Evolutionary conservation across 148 eudicot genomes (phyloP).

Genomic region (Spergularia marina): DNA sequence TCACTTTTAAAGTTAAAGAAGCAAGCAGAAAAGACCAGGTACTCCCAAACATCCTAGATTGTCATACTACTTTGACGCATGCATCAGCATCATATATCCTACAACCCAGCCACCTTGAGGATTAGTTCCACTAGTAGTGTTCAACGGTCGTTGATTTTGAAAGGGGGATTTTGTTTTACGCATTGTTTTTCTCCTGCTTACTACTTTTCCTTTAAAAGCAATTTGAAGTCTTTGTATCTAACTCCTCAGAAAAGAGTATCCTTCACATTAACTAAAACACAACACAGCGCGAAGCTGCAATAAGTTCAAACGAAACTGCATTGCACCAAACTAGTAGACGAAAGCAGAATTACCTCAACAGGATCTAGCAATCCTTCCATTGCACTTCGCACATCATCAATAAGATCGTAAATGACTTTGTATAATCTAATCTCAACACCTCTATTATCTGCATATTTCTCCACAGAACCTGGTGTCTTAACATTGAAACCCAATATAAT

Average conservation of each 20-base stretch:
- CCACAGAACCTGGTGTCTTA: slow-evolving; percentile 72
- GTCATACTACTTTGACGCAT: no score
- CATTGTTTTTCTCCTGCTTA: no score
- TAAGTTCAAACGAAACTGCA: not conserved
- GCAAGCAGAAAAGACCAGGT: no score
- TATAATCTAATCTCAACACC: slow-evolving; percentile 79
- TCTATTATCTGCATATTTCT: slow-evolving; percentile 74
- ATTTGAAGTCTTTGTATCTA: no score
- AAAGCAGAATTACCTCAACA: slow-evolving; percentile 64
- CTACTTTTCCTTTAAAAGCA: no score
- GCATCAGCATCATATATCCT: no score
- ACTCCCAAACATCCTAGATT: no score
- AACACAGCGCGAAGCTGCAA: not conserved
- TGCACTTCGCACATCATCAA: slow-evolving; percentile 90
- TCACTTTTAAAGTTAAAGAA: no score
- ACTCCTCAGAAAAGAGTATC: not conserved
- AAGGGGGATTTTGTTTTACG: no score
- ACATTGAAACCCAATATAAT: slow-evolving; percentile 88
- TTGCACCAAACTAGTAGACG: slow-evolving; percentile 1
- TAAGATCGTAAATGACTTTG: slow-evolving; percentile 84
- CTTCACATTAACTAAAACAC: not conserved
- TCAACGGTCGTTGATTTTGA: no score
- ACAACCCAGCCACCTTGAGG: no score
- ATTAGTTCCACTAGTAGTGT: no score
- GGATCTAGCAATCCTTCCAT: slow-evolving; percentile 96